Evolutionary conservation across 2,329 filamentous ascomycete species (phyloP), one percentile per base, ranked within the genome.

Genomic region (Leptodontidium sp.): DNA sequence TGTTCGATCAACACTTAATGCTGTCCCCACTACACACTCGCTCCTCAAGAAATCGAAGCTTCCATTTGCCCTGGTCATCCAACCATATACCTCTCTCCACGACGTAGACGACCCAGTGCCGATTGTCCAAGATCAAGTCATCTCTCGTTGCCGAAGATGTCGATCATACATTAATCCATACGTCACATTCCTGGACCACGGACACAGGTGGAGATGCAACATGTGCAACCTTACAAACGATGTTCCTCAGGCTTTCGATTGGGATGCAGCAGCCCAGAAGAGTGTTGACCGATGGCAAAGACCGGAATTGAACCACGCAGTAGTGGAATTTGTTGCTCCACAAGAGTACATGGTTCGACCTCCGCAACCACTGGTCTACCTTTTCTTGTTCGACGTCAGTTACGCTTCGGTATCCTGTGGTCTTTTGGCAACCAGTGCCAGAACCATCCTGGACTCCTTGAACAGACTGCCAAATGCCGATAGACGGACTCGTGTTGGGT

Each of bases 341-440:
- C 96, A 99, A 81, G 96, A 99, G 82, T 99, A 99, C 82, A 99
- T 99, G 96, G 96, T 99, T 45, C 92, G 96, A 70, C 94, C 96
- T 67, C 96, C 96, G 55, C 95, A 97, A 81, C 96, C 96, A 49
- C 85, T 98, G 49, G 95, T 98, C 49, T 98, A 98, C 79, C 87
- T 98, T 15, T 98, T 98, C 86, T 85, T 97, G 49, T 93, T 98
- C 77, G 95, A 98, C 76, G 94, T 98, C 72, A 97, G 93, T 84
- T 97, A 94, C 76, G 90, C 93, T 14, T 90, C 95, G 40, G 92
- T 98, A 17, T 94, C 93, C 17, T 97, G 91, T 72, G 96, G 96
- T 61, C 89, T 99, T 40, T 85, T 98, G 69, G 96, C 96, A 61
- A 98, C 96, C 11, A 93, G 91, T 71, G 95, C 96, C 67, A 89